These are phyloP conservation scores for Tolypocladium sp. DNA, from an alignment of 2,329 filamentous ascomycete species.

Conservation along the genomic window DNA sequence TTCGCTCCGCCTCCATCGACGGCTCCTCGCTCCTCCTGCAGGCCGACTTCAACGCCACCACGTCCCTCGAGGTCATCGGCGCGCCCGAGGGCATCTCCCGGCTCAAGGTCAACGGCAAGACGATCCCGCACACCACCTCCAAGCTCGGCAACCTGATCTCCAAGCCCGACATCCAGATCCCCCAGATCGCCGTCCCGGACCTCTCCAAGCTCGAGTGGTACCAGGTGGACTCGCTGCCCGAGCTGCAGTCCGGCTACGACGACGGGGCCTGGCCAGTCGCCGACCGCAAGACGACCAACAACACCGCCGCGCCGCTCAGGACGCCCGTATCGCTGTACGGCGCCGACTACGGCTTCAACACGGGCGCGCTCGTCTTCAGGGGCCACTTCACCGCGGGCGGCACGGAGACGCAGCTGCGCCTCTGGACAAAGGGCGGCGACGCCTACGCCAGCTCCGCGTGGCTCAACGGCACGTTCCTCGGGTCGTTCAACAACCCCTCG, in stretches of 20 bases:
- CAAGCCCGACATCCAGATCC: constrained; percentile 42
- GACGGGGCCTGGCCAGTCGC: constrained; percentile 60
- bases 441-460: constrained; percentile 61
- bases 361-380: constrained; percentile 59
- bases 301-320: constrained; percentile 43
- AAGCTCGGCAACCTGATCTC: constrained; percentile 37
- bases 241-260: constrained; percentile 54
- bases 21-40: constrained; percentile 50
- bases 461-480: constrained; percentile 54
- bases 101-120: constrained; percentile 32
- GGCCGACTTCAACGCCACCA: constrained; percentile 65
- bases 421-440: constrained; percentile 56
- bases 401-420: constrained; percentile 44
- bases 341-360: constrained; percentile 66
- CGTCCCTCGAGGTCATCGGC: constrained; percentile 58
- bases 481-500: constrained; percentile 51
- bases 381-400: constrained; percentile 60
- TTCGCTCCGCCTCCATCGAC: constrained; percentile 49
- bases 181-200: constrained; percentile 25
- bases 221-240: constrained; percentile 61
- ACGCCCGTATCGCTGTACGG: constrained; percentile 61
- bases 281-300: constrained; percentile 48
- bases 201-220: constrained; percentile 57
- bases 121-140: constrained; percentile 23
- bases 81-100: constrained; percentile 39